These are phyloP conservation scores for Talaromyces ruber DNA, from an alignment of 495 filamentous ascomycete species.

Conservation along the genomic window DNA sequence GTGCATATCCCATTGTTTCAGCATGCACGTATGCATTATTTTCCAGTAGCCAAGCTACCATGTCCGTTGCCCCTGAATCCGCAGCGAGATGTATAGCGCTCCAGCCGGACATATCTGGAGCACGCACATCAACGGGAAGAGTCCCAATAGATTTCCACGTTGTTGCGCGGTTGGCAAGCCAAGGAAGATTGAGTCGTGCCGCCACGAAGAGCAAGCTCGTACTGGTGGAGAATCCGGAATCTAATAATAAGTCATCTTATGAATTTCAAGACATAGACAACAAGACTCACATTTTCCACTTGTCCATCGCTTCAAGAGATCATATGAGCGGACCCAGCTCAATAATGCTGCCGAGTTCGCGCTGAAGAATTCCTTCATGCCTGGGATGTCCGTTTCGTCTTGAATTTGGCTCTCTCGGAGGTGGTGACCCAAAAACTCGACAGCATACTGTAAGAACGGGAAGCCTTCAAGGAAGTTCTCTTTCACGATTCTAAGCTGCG, in stretches of 20 bases:
- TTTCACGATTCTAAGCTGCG: background rate
- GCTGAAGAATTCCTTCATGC: slow-evolving; percentile 2
- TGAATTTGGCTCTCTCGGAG: background rate
- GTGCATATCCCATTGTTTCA: slow-evolving; percentile 3
- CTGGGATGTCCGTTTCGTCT: slow-evolving; percentile 1
- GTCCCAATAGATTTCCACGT: slow-evolving; percentile 1
- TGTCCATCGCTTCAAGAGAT: slow-evolving; percentile 5
- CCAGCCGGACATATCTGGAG: slow-evolving; percentile 4
- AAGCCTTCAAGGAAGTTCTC: background rate
- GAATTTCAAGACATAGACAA: background rate
- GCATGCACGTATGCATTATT: slow-evolving; percentile 3
- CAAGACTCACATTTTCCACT: slow-evolving; percentile 2
- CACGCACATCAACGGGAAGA: slow-evolving; percentile 1
- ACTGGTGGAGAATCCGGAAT: background rate
- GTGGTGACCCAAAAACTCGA: slow-evolving; percentile 1
- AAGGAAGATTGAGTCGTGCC: slow-evolving; percentile 3
- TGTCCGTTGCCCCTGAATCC: slow-evolving; percentile 1
- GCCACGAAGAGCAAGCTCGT: slow-evolving; percentile 2
- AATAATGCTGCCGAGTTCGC: background rate
- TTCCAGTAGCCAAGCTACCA: slow-evolving; percentile 1
- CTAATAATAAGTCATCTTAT: background rate
- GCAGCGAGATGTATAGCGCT: slow-evolving; percentile 4
- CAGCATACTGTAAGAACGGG: background rate
- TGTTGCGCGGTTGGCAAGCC: background rate
- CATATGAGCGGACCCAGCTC: slow-evolving; percentile 4